Evolutionary conservation across 2,329 filamentous ascomycete species (phyloP).

Genomic region (Aureobasidium pullulans): DNA sequence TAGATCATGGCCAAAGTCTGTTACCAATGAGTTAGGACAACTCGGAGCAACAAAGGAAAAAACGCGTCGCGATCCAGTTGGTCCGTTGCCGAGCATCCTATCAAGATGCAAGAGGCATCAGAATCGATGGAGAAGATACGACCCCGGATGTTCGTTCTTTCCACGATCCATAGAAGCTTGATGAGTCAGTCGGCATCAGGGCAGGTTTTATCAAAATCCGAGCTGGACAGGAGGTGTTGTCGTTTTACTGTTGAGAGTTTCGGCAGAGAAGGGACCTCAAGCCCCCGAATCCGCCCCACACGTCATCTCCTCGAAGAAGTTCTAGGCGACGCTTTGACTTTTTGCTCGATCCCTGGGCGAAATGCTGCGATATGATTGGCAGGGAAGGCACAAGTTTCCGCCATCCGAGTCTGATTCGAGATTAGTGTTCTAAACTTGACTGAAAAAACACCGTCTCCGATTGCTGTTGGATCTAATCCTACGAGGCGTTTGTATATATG

Average conservation of each 20-base stretch:
- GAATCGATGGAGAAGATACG: neutral
- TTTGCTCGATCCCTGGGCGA: neutral
- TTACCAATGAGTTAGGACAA: neutral
- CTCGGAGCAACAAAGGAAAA: neutral
- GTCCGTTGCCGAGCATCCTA: neutral
- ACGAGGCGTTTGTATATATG: slow-evolving; percentile 6
- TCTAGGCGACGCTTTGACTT: slow-evolving; percentile 1
- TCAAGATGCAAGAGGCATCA: neutral
- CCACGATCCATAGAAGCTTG: neutral
- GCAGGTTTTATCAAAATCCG: slow-evolving; percentile 3
- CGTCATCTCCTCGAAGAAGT: neutral
- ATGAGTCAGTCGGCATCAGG: slow-evolving; percentile 2
- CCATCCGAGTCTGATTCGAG: neutral
- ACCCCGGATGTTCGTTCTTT: neutral
- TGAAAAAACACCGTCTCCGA: neutral
- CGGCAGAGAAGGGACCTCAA: neutral
- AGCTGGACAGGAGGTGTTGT: neutral
- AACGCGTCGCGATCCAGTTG: neutral
- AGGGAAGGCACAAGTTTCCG: neutral
- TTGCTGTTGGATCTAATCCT: neutral
- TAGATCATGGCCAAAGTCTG: too few relatives aligned
- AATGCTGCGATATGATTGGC: neutral
- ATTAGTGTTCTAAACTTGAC: neutral
- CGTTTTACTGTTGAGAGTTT: slow-evolving; percentile 5
- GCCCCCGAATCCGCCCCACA: slow-evolving; percentile 1